Percentiles rank a stretch among this genome's conserved stretches.
These are phyloP conservation scores for Aspergillus viridinutans DNA, from an alignment of 2,329 filamentous ascomycete genomes.

Conservation along the genomic window DNA sequence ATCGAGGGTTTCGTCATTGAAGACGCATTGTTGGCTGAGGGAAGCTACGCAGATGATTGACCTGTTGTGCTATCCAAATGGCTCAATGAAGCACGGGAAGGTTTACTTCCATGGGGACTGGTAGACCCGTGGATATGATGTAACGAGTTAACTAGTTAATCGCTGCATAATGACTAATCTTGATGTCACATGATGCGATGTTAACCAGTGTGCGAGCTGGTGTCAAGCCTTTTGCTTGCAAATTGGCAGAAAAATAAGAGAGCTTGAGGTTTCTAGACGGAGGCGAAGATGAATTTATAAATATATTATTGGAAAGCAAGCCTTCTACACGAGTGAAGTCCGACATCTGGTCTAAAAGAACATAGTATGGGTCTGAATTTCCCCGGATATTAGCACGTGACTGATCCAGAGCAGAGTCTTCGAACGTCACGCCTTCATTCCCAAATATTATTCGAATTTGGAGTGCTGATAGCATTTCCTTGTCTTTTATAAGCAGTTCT, in stretches of 20 bases:
- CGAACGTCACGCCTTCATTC: constrained; percentile 3
- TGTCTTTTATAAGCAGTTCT: not conserved
- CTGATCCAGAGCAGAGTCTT: constrained; percentile 4
- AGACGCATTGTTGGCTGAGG: constrained; percentile 26
- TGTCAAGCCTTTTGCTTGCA: too few relatives aligned
- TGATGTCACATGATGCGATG: not conserved
- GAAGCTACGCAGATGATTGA: not conserved
- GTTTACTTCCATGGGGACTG: not conserved
- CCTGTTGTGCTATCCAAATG: not conserved
- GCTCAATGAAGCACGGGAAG: not conserved
- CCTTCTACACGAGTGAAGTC: not conserved
- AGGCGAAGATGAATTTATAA: too few relatives aligned
- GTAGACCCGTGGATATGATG: not conserved
- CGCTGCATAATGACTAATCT: not conserved
- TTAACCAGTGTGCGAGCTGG: not conserved
- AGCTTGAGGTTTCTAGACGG: too few relatives aligned
- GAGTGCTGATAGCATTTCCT: not conserved
- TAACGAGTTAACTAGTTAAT: not conserved
- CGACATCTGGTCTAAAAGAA: not conserved
- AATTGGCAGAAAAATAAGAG: too few relatives aligned
- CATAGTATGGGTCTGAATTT: not conserved
- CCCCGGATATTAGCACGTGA: constrained; percentile 10
- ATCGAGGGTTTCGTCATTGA: constrained; percentile 68
- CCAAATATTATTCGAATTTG: not conserved
- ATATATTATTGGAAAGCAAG: too few relatives aligned